Conservation (phyloP, 2,329 filamentous ascomycete species). For the Stemphylium vesicarium region DNA sequence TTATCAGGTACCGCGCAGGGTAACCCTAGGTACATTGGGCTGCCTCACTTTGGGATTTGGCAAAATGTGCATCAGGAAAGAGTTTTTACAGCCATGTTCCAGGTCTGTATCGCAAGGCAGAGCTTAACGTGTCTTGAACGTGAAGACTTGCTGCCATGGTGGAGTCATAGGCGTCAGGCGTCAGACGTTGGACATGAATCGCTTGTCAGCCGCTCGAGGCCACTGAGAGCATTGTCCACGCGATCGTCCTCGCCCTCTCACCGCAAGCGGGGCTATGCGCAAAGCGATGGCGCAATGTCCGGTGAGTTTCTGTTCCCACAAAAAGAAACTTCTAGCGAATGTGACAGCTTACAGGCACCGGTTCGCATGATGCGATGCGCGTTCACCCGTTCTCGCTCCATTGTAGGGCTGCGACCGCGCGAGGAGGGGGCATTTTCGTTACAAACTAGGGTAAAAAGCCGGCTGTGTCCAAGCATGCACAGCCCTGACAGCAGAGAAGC, state of each 20-base stretch:
- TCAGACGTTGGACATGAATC: constrained; percentile 11
- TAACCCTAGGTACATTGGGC: constrained; percentile 3
- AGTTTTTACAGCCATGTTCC: not conserved
- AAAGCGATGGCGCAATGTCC: constrained; percentile 14
- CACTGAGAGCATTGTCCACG: constrained; percentile 14
- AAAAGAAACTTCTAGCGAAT: constrained; percentile 12
- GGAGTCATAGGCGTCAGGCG: constrained; percentile 17
- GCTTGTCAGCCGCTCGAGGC: constrained; percentile 15
- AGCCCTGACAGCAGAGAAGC: too few species aligned
- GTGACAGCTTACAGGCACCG: constrained; percentile 14
- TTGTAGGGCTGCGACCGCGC: constrained; percentile 17
- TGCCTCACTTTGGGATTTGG: constrained; percentile 6
- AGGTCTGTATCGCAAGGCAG: not conserved
- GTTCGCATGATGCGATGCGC: constrained; percentile 24
- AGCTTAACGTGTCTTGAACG: not conserved
- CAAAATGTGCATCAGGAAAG: not conserved
- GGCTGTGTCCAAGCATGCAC: not conserved
- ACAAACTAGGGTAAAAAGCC: constrained; percentile 5
- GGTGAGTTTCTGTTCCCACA: constrained; percentile 15
- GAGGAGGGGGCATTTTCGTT: constrained; percentile 5
- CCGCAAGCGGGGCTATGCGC: constrained; percentile 25
- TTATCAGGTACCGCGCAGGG: constrained; percentile 1
- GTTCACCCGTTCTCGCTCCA: constrained; percentile 6
- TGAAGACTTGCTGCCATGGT: not conserved
- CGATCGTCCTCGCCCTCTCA: constrained; percentile 13